phyloP scores from a whole-genome alignment of 805 yeast species.

The Lachancea nothofagi region DNA sequence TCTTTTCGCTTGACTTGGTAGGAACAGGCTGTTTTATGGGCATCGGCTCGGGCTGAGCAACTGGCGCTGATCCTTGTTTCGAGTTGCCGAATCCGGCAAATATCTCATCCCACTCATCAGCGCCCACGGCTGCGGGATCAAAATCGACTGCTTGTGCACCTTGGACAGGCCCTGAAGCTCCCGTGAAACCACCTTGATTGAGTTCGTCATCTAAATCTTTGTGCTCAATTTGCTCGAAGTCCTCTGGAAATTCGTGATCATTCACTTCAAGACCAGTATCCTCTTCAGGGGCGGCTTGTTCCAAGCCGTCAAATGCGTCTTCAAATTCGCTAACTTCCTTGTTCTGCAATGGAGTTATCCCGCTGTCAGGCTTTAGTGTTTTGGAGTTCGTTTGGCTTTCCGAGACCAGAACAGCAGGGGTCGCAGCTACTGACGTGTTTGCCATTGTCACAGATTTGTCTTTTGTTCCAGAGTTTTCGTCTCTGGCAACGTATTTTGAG shows the following conservation, averaged over 20 bases:
- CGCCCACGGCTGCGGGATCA: conserved; percentile 27
- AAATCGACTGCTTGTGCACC: conserved; percentile 6
- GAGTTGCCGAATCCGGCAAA: conserved; percentile 77
- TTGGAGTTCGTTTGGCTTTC: too few species aligned
- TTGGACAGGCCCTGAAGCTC: conserved; percentile 10
- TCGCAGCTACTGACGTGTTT: not conserved
- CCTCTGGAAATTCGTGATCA: conserved; percentile 25
- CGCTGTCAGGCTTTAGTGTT: too few species aligned
- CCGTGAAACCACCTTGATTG: conserved; percentile 23
- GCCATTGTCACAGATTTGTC: not conserved
- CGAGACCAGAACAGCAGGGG: too few species aligned
- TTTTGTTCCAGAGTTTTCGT: not conserved
- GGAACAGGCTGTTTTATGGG: conserved; percentile 18
- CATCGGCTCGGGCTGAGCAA: conserved; percentile 9
- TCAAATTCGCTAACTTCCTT: conserved; percentile 18
- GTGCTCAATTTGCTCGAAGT: conserved; percentile 25
- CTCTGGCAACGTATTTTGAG: conserved; percentile 18
- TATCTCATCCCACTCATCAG: conserved; percentile 90
- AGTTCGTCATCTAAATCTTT: conserved; percentile 25
- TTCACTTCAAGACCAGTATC: conserved; percentile 28
- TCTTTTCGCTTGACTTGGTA: not conserved
- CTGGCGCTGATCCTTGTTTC: conserved; percentile 6
- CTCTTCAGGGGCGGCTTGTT: conserved; percentile 40
- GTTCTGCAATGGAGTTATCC: too few species aligned
- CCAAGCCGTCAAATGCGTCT: conserved; percentile 42